Percentiles rank a stretch among this genome's conserved stretches.
Evolutionary conservation across 495 filamentous ascomycete genomes (phyloP).

Genomic region (Neurospora sp.): DNA sequence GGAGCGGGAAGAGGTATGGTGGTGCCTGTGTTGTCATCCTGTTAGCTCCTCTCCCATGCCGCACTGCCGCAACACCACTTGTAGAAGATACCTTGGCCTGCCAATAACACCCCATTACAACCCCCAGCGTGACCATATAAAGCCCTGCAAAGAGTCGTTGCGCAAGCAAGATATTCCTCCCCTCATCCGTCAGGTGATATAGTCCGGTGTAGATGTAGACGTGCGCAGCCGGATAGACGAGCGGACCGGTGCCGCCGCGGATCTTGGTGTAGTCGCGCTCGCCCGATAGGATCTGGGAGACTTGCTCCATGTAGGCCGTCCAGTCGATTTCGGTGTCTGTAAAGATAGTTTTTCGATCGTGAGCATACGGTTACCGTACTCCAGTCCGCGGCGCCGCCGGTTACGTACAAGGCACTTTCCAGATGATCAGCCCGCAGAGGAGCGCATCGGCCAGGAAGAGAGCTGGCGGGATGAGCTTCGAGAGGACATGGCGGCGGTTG

Average conservation of each 20-base stretch:
- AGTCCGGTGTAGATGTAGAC: conserved; percentile 81
- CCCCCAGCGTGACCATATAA: conserved; percentile 61
- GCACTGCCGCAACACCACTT: background rate
- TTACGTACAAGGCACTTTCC: conserved; percentile 74
- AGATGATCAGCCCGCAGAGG: conserved; percentile 66
- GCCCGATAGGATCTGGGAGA: conserved; percentile 65
- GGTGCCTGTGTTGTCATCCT: conserved; percentile 49
- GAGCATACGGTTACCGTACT: background rate
- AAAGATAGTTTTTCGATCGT: background rate
- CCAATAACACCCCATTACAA: conserved; percentile 78
- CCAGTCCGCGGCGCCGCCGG: background rate
- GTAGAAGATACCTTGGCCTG: conserved; percentile 47
- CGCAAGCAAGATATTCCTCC: conserved; percentile 64
- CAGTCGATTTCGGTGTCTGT: conserved; percentile 98
- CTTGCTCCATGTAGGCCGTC: conserved; percentile 92
- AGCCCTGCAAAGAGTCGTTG: conserved; percentile 71
- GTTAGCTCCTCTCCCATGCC: background rate
- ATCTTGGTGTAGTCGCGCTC: conserved; percentile 84
- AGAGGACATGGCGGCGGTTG: conserved; percentile 30
- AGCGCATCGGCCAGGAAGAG: conserved; percentile 64
- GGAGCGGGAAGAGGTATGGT: conserved; percentile 77
- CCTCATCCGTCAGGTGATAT: conserved; percentile 66
- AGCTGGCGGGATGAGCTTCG: conserved; percentile 41
- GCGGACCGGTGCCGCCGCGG: conserved; percentile 78
- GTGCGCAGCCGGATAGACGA: conserved; percentile 90